A percentile compares a stretch with the other conserved stretches of the same genome.
phyloP scores from a whole-genome alignment of 2,329 filamentous ascomycete genomes.

The Ophiocordyceps camponoti-leonardi region DNA sequence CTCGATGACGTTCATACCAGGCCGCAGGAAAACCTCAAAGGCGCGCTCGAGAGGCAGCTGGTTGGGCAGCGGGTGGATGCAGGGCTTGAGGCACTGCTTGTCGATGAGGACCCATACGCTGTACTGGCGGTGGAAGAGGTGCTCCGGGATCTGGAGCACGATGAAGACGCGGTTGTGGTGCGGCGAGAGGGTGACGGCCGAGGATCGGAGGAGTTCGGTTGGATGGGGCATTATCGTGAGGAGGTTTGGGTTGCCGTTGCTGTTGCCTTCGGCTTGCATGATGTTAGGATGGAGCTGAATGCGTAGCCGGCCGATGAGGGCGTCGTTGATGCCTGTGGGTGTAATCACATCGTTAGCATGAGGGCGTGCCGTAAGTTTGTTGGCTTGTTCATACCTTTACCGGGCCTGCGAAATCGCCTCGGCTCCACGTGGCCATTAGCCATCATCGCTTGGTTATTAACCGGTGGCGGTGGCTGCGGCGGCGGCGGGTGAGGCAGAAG shows the following conservation, averaged over 20 bases:
- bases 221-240: constrained; percentile 49
- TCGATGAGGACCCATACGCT: constrained; percentile 62
- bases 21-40: constrained; percentile 56
- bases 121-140: constrained; percentile 50
- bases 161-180: constrained; percentile 57
- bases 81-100: constrained; percentile 37
- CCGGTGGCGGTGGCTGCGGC: constrained; percentile 1
- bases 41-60: constrained; percentile 44
- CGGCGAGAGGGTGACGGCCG: constrained; percentile 52
- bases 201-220: constrained; percentile 50
- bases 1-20: constrained; percentile 62
- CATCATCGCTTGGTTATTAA: constrained; percentile 9
- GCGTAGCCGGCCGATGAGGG: constrained; percentile 49
- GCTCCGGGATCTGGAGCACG: constrained; percentile 44
- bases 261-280: constrained; percentile 41
- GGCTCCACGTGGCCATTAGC: constrained; percentile 17
- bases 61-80: constrained; percentile 30
- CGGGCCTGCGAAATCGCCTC: constrained; percentile 19
- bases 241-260: constrained; percentile 10
- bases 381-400: constrained; percentile 19
- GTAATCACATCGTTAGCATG: background rate
- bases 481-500: background rate
- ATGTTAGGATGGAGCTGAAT: constrained; percentile 53
- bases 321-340: constrained; percentile 32
- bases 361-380: background rate